Base-by-base conservation (phyloP, 2,329 filamentous ascomycete genomes). In the Furcasterigmium furcatum region DNA sequence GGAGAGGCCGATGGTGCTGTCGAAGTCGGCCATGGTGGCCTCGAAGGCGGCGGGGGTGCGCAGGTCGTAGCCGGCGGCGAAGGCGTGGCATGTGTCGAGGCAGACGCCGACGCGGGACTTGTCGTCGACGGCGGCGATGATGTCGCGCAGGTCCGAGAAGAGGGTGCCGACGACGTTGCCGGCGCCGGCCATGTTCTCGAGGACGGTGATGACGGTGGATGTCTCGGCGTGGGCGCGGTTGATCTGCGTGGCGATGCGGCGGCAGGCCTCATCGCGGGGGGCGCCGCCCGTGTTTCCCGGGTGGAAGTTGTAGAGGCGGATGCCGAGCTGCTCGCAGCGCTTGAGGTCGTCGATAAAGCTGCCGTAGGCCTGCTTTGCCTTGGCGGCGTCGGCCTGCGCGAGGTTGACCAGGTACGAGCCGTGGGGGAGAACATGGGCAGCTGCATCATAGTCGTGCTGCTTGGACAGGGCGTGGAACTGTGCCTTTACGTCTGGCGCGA, bases 391-490 rank as follows among this genome's bases (percentile, higher is more conserved):
- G 5, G 83, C 77, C 59, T 96, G 90, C 1, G 94, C 94, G 6
- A 99, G 81, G 61, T 99, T 99, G 59, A 99, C 91, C 8, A 99
- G 85, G 64, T 99, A 99, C 2, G 89, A 95, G 27, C 94, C 94
- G 62, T 99, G 94, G 0, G 94, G 94, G 2, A 99, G 82, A 58
- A 91, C 80, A 67, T 89, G 85, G 61, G 81, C 79, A 46, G 74
- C 74, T 7, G 83, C 79, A 58, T 88, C 82, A 64, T 92, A 96
- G 41, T 72, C 70, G 62, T 92, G 82, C 41, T 84, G 70, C 42
- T 79, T 73, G 60, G 89, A 88, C 25, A 82, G 71, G 36, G 76
- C 74, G 46, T 79, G 79, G 68, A 97, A 99, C 32, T 82, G 76
- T 35, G 82, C 74, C 41, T 79, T 76, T 44, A 85, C 80, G 21